Evolutionary conservation across 1,284 basidiomycete genomes (phyloP), one percentile per base, ranked within the genome.

Genomic region (Malassezia sp.): DNA sequence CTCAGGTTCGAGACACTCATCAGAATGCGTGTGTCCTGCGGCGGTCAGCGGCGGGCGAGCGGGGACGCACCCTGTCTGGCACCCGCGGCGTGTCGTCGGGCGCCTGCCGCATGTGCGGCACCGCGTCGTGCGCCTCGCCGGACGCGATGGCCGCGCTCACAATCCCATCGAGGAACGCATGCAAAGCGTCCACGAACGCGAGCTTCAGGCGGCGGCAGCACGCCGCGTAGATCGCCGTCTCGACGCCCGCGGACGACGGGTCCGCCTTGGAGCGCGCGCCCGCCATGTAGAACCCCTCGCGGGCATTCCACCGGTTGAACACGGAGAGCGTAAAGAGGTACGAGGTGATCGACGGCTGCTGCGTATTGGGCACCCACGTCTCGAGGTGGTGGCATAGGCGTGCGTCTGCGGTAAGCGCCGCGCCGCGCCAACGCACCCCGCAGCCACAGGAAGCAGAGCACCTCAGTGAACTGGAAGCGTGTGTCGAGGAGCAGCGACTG

Each of bases 1-100:
- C 79, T 77, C 54, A 97, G 80, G 69, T 96, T 95, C 9, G 87
- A 87, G 17, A 96, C 77, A 30, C 91, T 86, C 29, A 96, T 74
- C 18, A 99, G 75, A 38, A 93, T 76, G 34, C 91, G 81, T 15
- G 79, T 84, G 65, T 95, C 85, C 9, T 26, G 38, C 3, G 26
- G 21, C 6, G 27, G 37, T n/a, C 9, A n/a, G n/a, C 14, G 27
- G 8, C 14, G 27, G 27, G 27, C 27, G n/a, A n/a, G n/a, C 18
- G 14, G 14, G 11, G 5, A 38, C 37, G 37, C 27, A 38, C 37
- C 29, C 29, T 18, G 24, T 41, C 29, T 12, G 11, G 38, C 9
- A 14, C 27, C 11, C n/a, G 15, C 10, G 39, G 20, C 20, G 6
- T 9, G n/a, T 9, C 27, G 15, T 5, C 15, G 29, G 39, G 27